Conservation (phyloP, 2,329 filamentous ascomycete species). For the Scedosporium boydii region DNA sequence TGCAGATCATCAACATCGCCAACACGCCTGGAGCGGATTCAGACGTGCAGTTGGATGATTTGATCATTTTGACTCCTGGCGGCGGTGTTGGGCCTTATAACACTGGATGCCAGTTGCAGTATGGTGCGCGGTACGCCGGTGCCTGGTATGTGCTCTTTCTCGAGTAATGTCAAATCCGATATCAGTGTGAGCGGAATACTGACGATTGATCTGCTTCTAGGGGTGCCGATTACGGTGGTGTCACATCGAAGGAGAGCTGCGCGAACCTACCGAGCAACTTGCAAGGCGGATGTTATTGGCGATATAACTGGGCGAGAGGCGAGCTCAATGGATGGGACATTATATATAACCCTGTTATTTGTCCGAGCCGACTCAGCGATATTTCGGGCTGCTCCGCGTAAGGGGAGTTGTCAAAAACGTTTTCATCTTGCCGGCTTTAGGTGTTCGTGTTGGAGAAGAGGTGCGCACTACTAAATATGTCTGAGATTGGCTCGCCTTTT, state of each 20-base stretch:
- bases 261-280: slow-evolving; percentile 2
- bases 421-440: no score
- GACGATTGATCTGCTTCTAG: neutral
- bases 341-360: neutral
- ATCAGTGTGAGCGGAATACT: neutral
- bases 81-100: slow-evolving; percentile 6
- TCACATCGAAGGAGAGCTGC: neutral
- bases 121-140: neutral
- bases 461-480: no score
- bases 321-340: slow-evolving; percentile 4
- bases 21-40: slow-evolving; percentile 4
- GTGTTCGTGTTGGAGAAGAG: no score
- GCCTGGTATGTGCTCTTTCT: neutral
- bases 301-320: slow-evolving; percentile 6
- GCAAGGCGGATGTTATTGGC: slow-evolving; percentile 6
- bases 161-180: neutral
- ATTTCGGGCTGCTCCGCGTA: slow-evolving; percentile 4
- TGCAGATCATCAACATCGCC: slow-evolving; percentile 13
- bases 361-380: slow-evolving; percentile 1
- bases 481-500: neutral
- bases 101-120: neutral
- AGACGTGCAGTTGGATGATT: slow-evolving; percentile 10
- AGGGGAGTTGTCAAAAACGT: neutral
- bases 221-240: slow-evolving; percentile 2
- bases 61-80: slow-evolving; percentile 13